Percentiles rank a stretch among this genome's conserved stretches.
Evolutionary conservation across 768 basidiomycete genomes (phyloP).

Genomic region (Phanerodontia chrysosporium): DNA sequence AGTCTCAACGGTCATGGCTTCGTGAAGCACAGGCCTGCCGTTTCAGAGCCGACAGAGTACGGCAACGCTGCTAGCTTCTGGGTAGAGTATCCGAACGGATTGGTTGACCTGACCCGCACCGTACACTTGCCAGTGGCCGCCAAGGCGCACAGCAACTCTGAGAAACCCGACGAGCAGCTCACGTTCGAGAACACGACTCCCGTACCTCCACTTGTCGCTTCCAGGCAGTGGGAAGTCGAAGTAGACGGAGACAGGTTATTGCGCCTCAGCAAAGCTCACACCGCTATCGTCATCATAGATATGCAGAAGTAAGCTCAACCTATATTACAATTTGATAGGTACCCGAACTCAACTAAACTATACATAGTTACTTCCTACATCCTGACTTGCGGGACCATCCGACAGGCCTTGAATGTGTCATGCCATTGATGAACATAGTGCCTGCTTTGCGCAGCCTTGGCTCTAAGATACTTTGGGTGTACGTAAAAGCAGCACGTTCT

Average conservation of each 20-base stretch:
- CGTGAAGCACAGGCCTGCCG: conserved; percentile 28
- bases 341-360: background rate
- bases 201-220: conserved; percentile 26
- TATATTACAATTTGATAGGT: background rate
- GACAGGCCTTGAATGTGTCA: conserved; percentile 53
- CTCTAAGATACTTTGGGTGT: conserved; percentile 65
- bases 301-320: conserved; percentile 60
- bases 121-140: conserved; percentile 31
- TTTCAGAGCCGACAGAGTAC: conserved; percentile 45
- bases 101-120: conserved; percentile 56
- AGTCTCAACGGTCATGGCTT: conserved; percentile 11
- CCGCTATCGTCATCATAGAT: conserved; percentile 61
- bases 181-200: conserved; percentile 6
- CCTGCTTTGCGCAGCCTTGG: conserved; percentile 45
- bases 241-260: conserved; percentile 50
- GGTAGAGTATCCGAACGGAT: conserved; percentile 65
- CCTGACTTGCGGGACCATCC: conserved; percentile 52
- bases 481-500: conserved; percentile 1
- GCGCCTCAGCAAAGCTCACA: conserved; percentile 44
- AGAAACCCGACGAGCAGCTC: conserved; percentile 7
- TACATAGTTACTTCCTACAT: conserved; percentile 57
- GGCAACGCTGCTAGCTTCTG: conserved; percentile 55
- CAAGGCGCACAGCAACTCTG: background rate
- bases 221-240: conserved; percentile 47
- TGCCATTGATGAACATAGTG: conserved; percentile 46